phyloP scores from a whole-genome alignment of 2,329 filamentous ascomycete species.

The Intubia oerlemansii region DNA sequence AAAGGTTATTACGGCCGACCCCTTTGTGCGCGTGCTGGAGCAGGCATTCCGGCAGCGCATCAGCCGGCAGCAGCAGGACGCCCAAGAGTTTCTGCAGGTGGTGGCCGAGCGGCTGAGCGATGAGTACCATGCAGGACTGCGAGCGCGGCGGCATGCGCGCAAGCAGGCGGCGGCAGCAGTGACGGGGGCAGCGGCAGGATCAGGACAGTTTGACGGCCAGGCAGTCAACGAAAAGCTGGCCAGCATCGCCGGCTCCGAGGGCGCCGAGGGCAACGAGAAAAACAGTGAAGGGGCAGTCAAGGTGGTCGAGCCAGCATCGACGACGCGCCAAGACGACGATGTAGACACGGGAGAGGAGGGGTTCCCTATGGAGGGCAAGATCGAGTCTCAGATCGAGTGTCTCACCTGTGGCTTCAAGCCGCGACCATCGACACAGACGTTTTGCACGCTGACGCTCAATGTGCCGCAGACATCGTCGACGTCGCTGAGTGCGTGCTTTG shows the following conservation, averaged over 20 bases:
- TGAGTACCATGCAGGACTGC: slow-evolving; percentile 72
- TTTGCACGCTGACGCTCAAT: slow-evolving; percentile 79
- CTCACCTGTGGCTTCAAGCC: slow-evolving; percentile 78
- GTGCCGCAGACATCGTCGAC: slow-evolving; percentile 71
- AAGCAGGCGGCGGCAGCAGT: slow-evolving; percentile 10
- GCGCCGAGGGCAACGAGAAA: neutral
- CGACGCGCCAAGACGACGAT: slow-evolving; percentile 15
- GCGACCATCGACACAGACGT: slow-evolving; percentile 60
- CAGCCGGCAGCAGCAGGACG: slow-evolving; percentile 88
- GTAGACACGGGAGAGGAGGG: slow-evolving; percentile 50
- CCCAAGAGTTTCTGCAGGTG: slow-evolving; percentile 90
- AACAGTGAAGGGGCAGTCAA: neutral
- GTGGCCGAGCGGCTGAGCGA: slow-evolving; percentile 82
- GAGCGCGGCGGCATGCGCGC: slow-evolving; percentile 41
- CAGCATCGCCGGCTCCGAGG: slow-evolving; percentile 1
- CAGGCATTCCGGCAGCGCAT: slow-evolving; percentile 74
- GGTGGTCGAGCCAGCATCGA: neutral
- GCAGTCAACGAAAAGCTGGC: slow-evolving; percentile 6
- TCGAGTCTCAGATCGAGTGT: slow-evolving; percentile 92
- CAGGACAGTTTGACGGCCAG: too few relatives aligned
- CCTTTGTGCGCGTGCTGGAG: slow-evolving; percentile 69
- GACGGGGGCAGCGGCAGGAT: neutral
- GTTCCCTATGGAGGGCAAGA: slow-evolving; percentile 79
- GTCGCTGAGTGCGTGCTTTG: slow-evolving; percentile 71
- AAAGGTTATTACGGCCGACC: slow-evolving; percentile 78